These are phyloP conservation scores for Paracoccidioides lutzii DNA, from an alignment of 2,329 filamentous ascomycete species.

Conservation along the genomic window DNA sequence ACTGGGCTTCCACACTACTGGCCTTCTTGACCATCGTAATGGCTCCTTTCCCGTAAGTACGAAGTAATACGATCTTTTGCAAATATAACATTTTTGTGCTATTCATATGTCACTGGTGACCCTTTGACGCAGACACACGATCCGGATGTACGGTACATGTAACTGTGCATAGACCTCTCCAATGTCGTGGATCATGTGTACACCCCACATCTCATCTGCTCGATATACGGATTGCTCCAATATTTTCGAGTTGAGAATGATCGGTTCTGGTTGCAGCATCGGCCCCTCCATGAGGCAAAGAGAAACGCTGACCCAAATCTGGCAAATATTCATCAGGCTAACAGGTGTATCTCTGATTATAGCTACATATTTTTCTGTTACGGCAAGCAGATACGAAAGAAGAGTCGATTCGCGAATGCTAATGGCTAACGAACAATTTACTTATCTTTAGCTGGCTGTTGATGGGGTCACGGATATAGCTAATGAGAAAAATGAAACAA, in stretches of 20 bases:
- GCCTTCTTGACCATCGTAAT: constrained; percentile 33
- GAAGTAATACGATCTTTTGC: too few species aligned
- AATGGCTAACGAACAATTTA: neutral
- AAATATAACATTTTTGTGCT: neutral
- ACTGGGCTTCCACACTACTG: constrained; percentile 35
- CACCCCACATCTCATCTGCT: too few species aligned
- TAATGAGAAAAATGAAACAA: too few species aligned
- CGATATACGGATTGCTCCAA: neutral
- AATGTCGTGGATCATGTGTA: too few species aligned
- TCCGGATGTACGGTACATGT: too few species aligned
- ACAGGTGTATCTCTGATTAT: neutral
- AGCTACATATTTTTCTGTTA: constrained; percentile 35
- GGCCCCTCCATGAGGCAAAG: neutral
- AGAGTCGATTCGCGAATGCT: constrained; percentile 27
- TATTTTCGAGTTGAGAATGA: neutral
- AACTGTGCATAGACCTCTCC: too few species aligned
- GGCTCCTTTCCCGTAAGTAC: constrained; percentile 34
- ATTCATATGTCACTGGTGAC: neutral
- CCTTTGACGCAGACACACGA: neutral
- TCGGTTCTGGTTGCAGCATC: neutral
- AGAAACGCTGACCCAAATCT: neutral
- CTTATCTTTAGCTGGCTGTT: too few species aligned
- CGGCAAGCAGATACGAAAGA: constrained; percentile 29
- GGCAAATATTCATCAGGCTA: neutral
- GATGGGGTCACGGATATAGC: too few species aligned